Base-by-base conservation (phyloP, 371 early-diverging fungal genomes). In the Rhizopus delemar region DNA sequence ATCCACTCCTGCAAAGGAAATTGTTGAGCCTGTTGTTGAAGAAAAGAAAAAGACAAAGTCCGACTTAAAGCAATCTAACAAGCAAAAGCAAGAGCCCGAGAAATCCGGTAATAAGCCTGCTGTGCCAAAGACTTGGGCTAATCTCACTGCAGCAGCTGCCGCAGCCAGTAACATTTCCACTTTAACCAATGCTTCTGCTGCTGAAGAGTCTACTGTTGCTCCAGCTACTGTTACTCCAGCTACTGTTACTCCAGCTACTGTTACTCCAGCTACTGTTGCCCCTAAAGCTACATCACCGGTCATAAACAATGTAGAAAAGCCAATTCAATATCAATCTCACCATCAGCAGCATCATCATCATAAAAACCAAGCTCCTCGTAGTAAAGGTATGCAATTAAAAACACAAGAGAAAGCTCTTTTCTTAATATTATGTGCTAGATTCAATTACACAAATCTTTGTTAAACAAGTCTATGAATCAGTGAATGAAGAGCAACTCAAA, bases 61-160 rank as follows among this genome's bases (percentile, higher is more conserved):
- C 56, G 16, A 22, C 56, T 8, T 55, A 56, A 22, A 45, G 43
- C 53, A 46, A 22, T 28, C 45, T 32, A 46, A 52, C 22, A 53
- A 58, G 31, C 51, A 41, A 39, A 28, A 50, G 41, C 39, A 51
- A 51, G 53, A 49, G 35, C n/a, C 51, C 12, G 41, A 54, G 22
- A 46, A 57, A 32, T 31, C 60, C 22, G 2, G 22, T 28, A 7
- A 16, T 57, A 66, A 66, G 41, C 55, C 66, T 28, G 28, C 50
- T 43, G 59, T 63, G n/a, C 65, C 73, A 22, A 78, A 75, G 65
- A 81, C 80, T 35, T 83, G 83, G 83, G 80, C 84, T 36, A 74
- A 73, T 36, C 52, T 79, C 13, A 78, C 79, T 11, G 76, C 80
- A 4, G 45, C 36, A 5, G 50, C 45, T 13, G 51, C 56, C 6